Evolutionary conservation across 1,284 basidiomycete species (phyloP).

Genomic region (Wolfiporia cocos): DNA sequence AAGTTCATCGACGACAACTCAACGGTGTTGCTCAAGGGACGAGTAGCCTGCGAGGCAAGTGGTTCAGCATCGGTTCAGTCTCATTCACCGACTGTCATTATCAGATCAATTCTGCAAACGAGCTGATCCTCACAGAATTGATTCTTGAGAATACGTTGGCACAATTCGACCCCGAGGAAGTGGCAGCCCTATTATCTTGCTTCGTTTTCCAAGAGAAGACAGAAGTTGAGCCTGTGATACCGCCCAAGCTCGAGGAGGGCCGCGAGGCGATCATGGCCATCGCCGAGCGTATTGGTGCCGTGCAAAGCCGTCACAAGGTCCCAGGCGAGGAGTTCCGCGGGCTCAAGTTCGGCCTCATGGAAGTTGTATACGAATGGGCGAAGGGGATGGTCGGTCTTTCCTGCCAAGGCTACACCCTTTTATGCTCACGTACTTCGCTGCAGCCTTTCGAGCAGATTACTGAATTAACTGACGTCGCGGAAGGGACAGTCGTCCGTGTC

Average conservation of each 20-base stretch:
- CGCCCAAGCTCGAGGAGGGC: conserved; percentile 75
- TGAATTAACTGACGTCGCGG: conserved; percentile 88
- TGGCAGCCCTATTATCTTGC: conserved; percentile 93
- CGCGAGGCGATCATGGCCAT: conserved; percentile 76
- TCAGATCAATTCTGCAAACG: conserved; percentile 95
- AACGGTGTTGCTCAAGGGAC: conserved; percentile 92
- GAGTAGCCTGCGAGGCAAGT: conserved; percentile 92
- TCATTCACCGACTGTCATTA: neutral
- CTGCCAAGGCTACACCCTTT: conserved; percentile 3
- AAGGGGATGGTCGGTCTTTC: conserved; percentile 76
- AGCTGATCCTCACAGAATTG: conserved; percentile 93
- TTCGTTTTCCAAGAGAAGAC: conserved; percentile 99
- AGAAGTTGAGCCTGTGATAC: conserved; percentile 77
- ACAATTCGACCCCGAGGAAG: conserved; percentile 89
- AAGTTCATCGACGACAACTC: conserved; percentile 92
- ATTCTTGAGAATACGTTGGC: conserved; percentile 95
- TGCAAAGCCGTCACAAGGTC: conserved; percentile 80
- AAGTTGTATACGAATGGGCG: conserved; percentile 99
- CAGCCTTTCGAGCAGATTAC: conserved; percentile 97
- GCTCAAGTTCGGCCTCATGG: conserved; percentile 87
- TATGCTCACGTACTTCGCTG: conserved; percentile 1
- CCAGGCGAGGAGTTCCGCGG: conserved; percentile 71
- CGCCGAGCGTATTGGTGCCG: conserved; percentile 75
- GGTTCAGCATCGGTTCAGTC: neutral
- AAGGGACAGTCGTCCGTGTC: conserved; percentile 95